Evolutionary conservation across 331 rosid species (phyloP).

Genomic region (Saraca asoca): DNA sequence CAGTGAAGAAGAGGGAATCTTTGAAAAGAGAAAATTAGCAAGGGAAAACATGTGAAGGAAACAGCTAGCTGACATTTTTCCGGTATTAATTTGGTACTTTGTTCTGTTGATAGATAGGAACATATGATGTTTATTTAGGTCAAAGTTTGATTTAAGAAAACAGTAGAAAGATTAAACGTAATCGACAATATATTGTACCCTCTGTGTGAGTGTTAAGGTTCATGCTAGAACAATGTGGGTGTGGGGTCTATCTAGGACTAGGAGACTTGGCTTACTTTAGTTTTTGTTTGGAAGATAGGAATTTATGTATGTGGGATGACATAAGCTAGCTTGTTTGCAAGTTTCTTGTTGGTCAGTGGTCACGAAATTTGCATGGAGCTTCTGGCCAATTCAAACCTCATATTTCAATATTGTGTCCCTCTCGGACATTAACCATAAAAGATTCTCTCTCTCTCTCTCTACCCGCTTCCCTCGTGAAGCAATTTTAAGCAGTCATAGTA

Average conservation of each 20-base stretch:
- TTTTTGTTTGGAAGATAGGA: slow-evolving; percentile 17
- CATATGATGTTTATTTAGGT: slow-evolving; percentile 4
- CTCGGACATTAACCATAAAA: slow-evolving; percentile 55
- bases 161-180: background rate
- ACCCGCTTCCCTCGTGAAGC: slow-evolving; percentile 31
- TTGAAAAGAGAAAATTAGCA: slow-evolving; percentile 5
- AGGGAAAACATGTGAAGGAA: slow-evolving; percentile 9
- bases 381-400: slow-evolving; percentile 49
- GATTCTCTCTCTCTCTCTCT: slow-evolving; percentile 44
- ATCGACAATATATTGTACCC: background rate
- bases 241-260: slow-evolving; percentile 33
- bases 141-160: slow-evolving; percentile 33
- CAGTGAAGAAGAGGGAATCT: background rate
- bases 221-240: slow-evolving; percentile 25
- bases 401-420: slow-evolving; percentile 44
- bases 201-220: slow-evolving; percentile 10
- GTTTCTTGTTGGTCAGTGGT: slow-evolving; percentile 35
- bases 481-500: slow-evolving; percentile 6
- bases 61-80: slow-evolving; percentile 4
- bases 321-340: slow-evolving; percentile 45
- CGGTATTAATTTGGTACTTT: slow-evolving; percentile 7
- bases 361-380: slow-evolving; percentile 64
- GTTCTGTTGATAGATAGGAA: slow-evolving; percentile 4
- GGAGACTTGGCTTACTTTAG: slow-evolving; percentile 32
- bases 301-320: slow-evolving; percentile 34